Evolutionary conservation across 2,329 filamentous ascomycete species (phyloP).

Genomic region (Alternaria tenuissima): DNA sequence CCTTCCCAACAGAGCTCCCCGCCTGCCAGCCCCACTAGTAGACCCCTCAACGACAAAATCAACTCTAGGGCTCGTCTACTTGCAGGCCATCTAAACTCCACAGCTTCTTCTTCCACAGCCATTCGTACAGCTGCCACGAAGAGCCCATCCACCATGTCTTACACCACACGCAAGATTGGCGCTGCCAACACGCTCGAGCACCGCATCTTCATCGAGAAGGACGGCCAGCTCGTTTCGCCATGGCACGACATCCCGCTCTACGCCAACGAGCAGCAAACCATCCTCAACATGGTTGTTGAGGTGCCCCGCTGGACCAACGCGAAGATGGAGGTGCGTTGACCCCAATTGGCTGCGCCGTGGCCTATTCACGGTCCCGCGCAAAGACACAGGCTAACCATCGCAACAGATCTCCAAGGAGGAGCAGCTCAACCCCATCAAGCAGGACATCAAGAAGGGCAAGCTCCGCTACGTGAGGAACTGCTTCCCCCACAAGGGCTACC

Average conservation of each 20-base stretch:
- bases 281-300: conserved; percentile 99
- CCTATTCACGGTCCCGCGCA: not conserved
- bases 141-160: conserved; percentile 64
- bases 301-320: conserved; percentile 99
- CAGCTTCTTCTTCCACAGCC: conserved; percentile 29
- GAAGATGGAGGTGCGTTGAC: conserved; percentile 87
- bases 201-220: conserved; percentile 97
- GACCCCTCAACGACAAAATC: conserved; percentile 50
- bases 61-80: conserved; percentile 50
- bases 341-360: conserved; percentile 14
- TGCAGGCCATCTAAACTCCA: conserved; percentile 51
- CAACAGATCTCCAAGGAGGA: conserved; percentile 97
- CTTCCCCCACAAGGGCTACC: conserved; percentile 99
- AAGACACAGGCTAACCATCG: conserved; percentile 28
- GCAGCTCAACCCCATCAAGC: conserved; percentile 98
- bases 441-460: conserved; percentile 99
- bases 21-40: conserved; percentile 49
- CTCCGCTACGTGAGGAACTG: conserved; percentile 99
- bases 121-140: conserved; percentile 18
- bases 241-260: conserved; percentile 99
- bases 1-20: conserved; percentile 45
- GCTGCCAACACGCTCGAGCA: conserved; percentile 94
- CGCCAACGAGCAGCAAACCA: conserved; percentile 92
- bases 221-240: conserved; percentile 90
- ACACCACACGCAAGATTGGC: conserved; percentile 85